Evolutionary conservation across 2,329 filamentous ascomycete species (phyloP), one percentile per base, ranked within the genome.

Genomic region (Cladosporium oxysporum): DNA sequence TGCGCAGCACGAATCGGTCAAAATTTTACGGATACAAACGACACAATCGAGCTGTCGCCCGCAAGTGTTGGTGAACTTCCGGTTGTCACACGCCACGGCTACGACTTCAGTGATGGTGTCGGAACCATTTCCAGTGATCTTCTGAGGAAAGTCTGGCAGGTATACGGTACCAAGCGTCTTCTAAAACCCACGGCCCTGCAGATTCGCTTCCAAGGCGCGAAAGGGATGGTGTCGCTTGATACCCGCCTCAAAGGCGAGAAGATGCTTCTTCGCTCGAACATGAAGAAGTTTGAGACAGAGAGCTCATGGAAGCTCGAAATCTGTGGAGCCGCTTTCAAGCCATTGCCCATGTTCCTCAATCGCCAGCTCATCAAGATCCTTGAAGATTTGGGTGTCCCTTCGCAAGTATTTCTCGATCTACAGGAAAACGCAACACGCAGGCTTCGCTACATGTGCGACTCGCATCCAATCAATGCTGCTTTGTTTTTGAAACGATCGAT

Each of bases 301-400:
- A 82, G 85, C 47, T 79, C 75, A 1, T 75, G 74, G 5, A 84
- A 89, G 60, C 80, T 94, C 1, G 91, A 90, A 67, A 91, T 93
- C 53, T 93, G 90, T 72, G 90, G 90, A 57, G 83, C 87, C 50
- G 88, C 87, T 0, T 87, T 86, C 44, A 87, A 83, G 60, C 88
- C 91, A 0, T 83, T 94, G 7, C 85, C 85, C 0, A 82, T 93
- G 70, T 86, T 88, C 21, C 83, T 96, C 1, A 96, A 96, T 72
- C 87, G 90, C 0, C 91, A 91, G 69, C 82, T 93, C 67, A 92
- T 96, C 78, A 96, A 96, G 75, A 92, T 96, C 5, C 76, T 96
- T 0, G 92, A 96, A 73, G 92, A 96, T 69, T 87, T 94, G 76
- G 83, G 84, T 0, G 87, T 90, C 0, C 74, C 81, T 0, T 73